Percentiles rank a stretch among this genome's conserved stretches.
Evolutionary conservation across 2,329 filamentous ascomycete species (phyloP).

Genomic region (Botryotinia globosa): DNA sequence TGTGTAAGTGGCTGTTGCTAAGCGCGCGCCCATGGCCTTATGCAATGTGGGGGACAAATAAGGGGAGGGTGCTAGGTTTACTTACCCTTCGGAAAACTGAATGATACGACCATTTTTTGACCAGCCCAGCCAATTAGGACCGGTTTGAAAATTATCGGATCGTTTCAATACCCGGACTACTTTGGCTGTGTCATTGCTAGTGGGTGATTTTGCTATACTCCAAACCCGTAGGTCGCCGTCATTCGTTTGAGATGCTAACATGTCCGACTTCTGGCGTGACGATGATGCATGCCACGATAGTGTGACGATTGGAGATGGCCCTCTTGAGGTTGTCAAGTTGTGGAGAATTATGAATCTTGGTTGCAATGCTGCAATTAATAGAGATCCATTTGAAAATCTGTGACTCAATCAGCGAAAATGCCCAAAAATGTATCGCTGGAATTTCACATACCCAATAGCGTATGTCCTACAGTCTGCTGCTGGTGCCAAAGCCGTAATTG

Average conservation of each 20-base stretch:
- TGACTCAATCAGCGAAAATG: conserved; percentile 24
- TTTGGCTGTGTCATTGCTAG: conserved; percentile 72
- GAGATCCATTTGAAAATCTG: conserved; percentile 92
- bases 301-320: conserved; percentile 82
- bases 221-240: conserved; percentile 93
- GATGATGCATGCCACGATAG: conserved; percentile 96
- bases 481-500: conserved; percentile 89
- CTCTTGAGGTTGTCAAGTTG: conserved; percentile 79
- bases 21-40: conserved; percentile 47
- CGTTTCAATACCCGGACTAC: conserved; percentile 85
- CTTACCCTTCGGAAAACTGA: conserved; percentile 86
- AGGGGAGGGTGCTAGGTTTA: conserved; percentile 33
- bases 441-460: conserved; percentile 73
- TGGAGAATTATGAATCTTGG: conserved; percentile 93
- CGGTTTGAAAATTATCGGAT: conserved; percentile 67
- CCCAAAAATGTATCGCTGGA: not conserved
- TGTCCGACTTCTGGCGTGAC: conserved; percentile 92
- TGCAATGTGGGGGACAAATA: conserved; percentile 27
- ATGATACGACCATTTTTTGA: conserved; percentile 97
- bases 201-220: conserved; percentile 84
- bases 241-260: conserved; percentile 89
- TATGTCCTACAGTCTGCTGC: conserved; percentile 89
- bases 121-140: conserved; percentile 96
- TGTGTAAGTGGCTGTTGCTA: conserved; percentile 42
- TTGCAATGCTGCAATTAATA: conserved; percentile 83